Conservation (phyloP, 2,329 filamentous ascomycete genomes). For the Shiraia bambusicola region DNA sequence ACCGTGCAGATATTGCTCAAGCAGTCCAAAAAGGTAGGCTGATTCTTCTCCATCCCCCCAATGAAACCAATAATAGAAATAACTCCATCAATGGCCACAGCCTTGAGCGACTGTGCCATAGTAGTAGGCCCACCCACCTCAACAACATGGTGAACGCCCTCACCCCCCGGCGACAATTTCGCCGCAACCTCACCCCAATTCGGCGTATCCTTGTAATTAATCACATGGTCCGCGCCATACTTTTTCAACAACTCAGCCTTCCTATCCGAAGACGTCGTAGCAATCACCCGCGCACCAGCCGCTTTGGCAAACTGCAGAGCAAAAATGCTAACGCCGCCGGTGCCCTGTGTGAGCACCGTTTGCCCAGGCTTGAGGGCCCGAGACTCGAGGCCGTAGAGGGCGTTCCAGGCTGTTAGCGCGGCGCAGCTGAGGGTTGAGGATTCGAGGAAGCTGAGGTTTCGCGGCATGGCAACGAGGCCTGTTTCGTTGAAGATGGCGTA, state of each 20-base stretch:
- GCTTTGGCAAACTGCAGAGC: slow-evolving; percentile 60
- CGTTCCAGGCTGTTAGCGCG: slow-evolving; percentile 54
- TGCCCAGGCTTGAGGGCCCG: slow-evolving; percentile 42
- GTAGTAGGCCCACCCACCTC: slow-evolving; percentile 69
- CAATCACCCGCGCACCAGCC: slow-evolving; percentile 58
- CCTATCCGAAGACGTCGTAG: slow-evolving; percentile 55
- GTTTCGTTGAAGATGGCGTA: slow-evolving; percentile 67
- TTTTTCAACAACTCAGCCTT: slow-evolving; percentile 55
- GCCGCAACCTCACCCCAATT: slow-evolving; percentile 59
- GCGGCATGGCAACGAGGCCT: slow-evolving; percentile 66
- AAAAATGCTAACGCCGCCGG: slow-evolving; percentile 68
- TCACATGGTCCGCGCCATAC: slow-evolving; percentile 57
- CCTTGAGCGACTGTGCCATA: slow-evolving; percentile 54
- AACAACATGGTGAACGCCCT: slow-evolving; percentile 63
- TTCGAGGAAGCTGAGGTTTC: slow-evolving; percentile 53
- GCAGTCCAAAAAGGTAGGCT: slow-evolving; percentile 56
- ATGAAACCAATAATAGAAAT: slow-evolving; percentile 59
- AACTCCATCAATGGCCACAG: slow-evolving; percentile 57
- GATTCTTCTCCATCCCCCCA: slow-evolving; percentile 51
- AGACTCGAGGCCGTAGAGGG: slow-evolving; percentile 52
- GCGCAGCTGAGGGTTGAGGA: slow-evolving; percentile 52
- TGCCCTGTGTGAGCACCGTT: slow-evolving; percentile 68
- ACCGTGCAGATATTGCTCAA: slow-evolving; percentile 55
- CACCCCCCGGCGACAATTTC: slow-evolving; percentile 52
- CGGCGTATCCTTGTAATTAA: slow-evolving; percentile 57